Conservation (phyloP, 1,284 basidiomycete genomes). For the Cutaneotrichosporon arboriforme region DNA sequence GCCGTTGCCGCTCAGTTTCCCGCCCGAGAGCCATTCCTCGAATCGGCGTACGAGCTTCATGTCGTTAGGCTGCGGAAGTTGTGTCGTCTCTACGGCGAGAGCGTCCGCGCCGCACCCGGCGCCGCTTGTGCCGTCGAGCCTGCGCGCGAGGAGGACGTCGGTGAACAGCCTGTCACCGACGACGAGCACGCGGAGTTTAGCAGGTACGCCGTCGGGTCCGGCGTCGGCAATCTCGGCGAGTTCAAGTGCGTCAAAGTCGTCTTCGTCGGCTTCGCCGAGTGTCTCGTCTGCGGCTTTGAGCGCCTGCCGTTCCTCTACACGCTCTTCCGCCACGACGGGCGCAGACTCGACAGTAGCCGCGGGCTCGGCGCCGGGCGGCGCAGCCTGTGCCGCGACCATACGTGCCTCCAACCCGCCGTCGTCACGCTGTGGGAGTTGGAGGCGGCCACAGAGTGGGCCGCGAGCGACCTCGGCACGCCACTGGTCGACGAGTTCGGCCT, state of each 20-base stretch:
- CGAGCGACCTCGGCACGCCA: conserved; percentile 27
- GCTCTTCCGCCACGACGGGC: neutral
- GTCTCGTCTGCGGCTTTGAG: too few relatives aligned
- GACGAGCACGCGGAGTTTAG: conserved; percentile 57
- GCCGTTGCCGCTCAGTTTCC: conserved; percentile 9
- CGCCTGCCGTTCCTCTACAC: too few relatives aligned
- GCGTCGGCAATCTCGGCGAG: neutral
- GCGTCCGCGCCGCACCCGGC: neutral
- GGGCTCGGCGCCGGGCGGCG: neutral
- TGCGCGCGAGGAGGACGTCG: conserved; percentile 78
- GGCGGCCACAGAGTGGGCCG: conserved; percentile 33
- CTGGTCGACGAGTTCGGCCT: conserved; percentile 19
- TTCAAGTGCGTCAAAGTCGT: conserved; percentile 26
- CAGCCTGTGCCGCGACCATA: conserved; percentile 12
- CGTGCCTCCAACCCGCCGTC: conserved; percentile 9
- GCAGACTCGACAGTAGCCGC: neutral
- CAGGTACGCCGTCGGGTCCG: neutral
- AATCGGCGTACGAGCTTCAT: conserved; percentile 39
- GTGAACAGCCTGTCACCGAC: conserved; percentile 89
- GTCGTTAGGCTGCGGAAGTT: conserved; percentile 39
- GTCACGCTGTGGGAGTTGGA: neutral
- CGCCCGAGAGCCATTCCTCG: conserved; percentile 32
- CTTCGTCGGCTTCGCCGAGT: neutral
- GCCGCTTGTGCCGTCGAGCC: conserved; percentile 45
- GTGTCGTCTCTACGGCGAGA: conserved; percentile 35